Base-by-base conservation (phyloP, 2,329 filamentous ascomycete genomes). In the Chaetothyriales sp. region DNA sequence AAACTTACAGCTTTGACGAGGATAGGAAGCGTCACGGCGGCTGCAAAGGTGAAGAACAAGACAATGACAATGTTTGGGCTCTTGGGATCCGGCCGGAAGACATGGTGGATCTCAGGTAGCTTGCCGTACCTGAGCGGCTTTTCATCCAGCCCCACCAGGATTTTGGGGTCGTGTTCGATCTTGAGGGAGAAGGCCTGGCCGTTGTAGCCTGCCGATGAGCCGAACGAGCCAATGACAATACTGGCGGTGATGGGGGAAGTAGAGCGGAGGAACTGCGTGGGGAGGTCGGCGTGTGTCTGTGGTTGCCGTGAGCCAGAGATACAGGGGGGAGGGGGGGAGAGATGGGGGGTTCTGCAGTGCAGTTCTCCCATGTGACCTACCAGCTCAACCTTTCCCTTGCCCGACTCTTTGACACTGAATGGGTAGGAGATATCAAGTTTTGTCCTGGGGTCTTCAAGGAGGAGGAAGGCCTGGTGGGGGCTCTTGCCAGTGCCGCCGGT, bases 381-480 rank as follows among this genome's bases (percentile, higher is more conserved):
- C 69, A 98, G 73, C 61, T 94, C 85, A 29, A 95, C 76, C 51
- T 82, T 82, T 19, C 80, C 88, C 71, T 95, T 95, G 60, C 92
- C 92, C 62, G 77, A 88, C 8, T 92, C 86, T 73, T 94, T 95
- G 47, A 94, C 73, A 9, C 73, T 82, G 61, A 98, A 76, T 1
- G 89, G 81, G 63, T 90, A 95, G 1, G 89, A 89, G 20, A 89
- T 83, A 68, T 97, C 89, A 46, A 98, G 74, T 37, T 86, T 87
- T 9, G 82, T 83, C 10, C 75, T 72, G 9, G 77, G 72, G 61
- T 97, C 89, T 61, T 80, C 82, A 53, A 98, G 70, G 15, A 92
- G 76, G 50, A 98, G 76, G 73, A 95, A 95, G 5, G 89, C 89
- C 70, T 98, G 92, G 70, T 98, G 92, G 61, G 92, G 88, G 59